Evolutionary conservation across 768 basidiomycete genomes (phyloP).

Genomic region (Tremella mesenterica): DNA sequence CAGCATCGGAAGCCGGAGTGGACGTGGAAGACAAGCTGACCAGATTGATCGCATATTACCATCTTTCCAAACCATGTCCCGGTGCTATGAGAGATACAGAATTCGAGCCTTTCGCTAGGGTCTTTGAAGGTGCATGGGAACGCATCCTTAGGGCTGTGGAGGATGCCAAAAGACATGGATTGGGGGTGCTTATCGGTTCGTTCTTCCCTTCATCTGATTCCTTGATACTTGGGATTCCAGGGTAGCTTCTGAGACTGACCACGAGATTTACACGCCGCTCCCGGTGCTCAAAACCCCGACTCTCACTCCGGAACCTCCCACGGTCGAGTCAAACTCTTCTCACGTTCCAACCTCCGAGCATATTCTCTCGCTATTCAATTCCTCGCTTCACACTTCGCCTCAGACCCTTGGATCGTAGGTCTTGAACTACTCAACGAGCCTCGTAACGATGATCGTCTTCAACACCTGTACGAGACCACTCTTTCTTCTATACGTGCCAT

Average conservation of each 20-base stretch:
- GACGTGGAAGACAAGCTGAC: slow-evolving; percentile 15
- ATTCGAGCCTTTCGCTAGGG: slow-evolving; percentile 52
- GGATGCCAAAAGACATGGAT: slow-evolving; percentile 57
- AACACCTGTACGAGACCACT: slow-evolving; percentile 57
- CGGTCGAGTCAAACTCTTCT: slow-evolving; percentile 48
- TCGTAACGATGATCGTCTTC: slow-evolving; percentile 50
- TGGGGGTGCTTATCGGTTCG: slow-evolving; percentile 66
- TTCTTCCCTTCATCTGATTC: not conserved
- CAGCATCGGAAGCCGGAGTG: not conserved
- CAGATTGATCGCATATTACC: slow-evolving; percentile 81
- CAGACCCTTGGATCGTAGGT: slow-evolving; percentile 52
- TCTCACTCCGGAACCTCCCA: slow-evolving; percentile 40
- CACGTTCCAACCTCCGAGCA: slow-evolving; percentile 32
- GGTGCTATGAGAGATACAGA: slow-evolving; percentile 60
- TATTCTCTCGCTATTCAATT: slow-evolving; percentile 41
- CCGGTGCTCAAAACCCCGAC: slow-evolving; percentile 52
- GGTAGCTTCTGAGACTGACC: not conserved
- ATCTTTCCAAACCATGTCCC: slow-evolving; percentile 67
- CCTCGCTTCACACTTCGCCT: slow-evolving; percentile 43
- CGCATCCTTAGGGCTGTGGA: slow-evolving; percentile 54
- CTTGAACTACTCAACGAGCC: slow-evolving; percentile 57
- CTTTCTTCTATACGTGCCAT: slow-evolving; percentile 53
- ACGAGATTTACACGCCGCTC: slow-evolving; percentile 65
- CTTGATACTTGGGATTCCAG: too few relatives aligned
- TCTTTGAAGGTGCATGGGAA: slow-evolving; percentile 59